phyloP scores from a whole-genome alignment of 1,284 basidiomycete species.

The Meira nashicola region DNA sequence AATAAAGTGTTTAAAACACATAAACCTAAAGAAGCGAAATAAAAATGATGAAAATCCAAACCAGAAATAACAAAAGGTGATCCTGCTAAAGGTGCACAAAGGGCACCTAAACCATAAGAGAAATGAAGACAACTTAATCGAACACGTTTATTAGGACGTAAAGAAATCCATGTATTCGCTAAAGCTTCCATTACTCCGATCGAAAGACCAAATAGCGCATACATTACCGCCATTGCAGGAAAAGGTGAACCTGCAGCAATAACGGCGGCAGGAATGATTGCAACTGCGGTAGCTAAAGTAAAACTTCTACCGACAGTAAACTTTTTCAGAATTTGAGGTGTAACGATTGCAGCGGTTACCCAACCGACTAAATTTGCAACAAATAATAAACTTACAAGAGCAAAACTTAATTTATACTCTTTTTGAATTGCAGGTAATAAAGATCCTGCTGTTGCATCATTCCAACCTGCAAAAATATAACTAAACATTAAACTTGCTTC shows the following conservation, averaged over 20 bases:
- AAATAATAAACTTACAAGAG: constrained; percentile 29
- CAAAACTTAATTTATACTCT: constrained; percentile 23
- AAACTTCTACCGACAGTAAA: constrained; percentile 27
- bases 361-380: constrained; percentile 30
- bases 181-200: constrained; percentile 22
- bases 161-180: constrained; percentile 27
- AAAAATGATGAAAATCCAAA: constrained; percentile 28
- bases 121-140: constrained; percentile 29
- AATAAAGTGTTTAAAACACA: constrained; percentile 15
- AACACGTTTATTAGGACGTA: constrained; percentile 24
- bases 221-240: constrained; percentile 24
- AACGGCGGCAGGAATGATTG: constrained; percentile 15
- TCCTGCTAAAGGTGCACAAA: constrained; percentile 31
- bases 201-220: constrained; percentile 22
- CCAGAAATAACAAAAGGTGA: constrained; percentile 23
- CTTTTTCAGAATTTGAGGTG: constrained; percentile 22
- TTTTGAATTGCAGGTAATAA: constrained; percentile 29
- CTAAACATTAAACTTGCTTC: neutral
- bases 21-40: constrained; percentile 22
- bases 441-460: constrained; percentile 29
- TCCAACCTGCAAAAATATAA: constrained; percentile 28
- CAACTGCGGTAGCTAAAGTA: constrained; percentile 18
- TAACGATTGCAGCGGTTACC: constrained; percentile 22
- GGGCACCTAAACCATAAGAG: constrained; percentile 32
- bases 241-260: constrained; percentile 31